Base-by-base conservation (phyloP, 495 filamentous ascomycete species). In the Podospora conica region DNA sequence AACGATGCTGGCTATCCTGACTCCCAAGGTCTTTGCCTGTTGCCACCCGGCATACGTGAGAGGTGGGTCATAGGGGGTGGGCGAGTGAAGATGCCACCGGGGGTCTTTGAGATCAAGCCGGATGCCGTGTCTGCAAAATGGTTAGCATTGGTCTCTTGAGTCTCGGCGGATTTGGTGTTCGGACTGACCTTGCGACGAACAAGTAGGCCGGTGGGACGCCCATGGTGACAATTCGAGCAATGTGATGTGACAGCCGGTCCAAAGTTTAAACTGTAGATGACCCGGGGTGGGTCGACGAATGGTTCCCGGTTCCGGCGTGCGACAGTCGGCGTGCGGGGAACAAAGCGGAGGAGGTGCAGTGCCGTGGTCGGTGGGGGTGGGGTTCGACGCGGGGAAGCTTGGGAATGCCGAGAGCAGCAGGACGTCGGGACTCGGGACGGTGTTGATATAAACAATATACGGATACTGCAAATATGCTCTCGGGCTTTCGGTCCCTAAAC, bases 11-110 rank as follows among this genome's bases (percentile, higher is more conserved):
- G 87, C 88, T 63, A 99, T 96, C 53, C 92, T 86, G 20, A 83
- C 79, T 3, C 95, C 95, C 3, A 97, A 80, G 9, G 85, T 86
- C 66, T 89, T 88, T 60, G 89, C 87, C 73, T 97, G 94, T 21
- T 85, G 84, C 93, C 93, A 98, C 55, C 95, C 95, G 66, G 92
- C 90, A 73, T 97, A 98, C 18, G 93, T 97, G 57, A 99, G 83
- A 54, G 96, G 95, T 55, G 95, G 91, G 66, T 99, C 94, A 80
- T 98, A 98, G 6, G 95, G 96, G 3, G 91, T 94, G 3, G 93
- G 89, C 5, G 96, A 96, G n/a, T 91, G 88, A 12, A 97, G 82
- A 78, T 97, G 93, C 95, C 95, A 99, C 76, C 92, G 84, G 72
- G 91, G 90, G 80, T 98, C 92, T 66, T 92, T 91, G 55, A 91